Conservation (phyloP, 768 basidiomycete species). For the Trametes punicea region DNA sequence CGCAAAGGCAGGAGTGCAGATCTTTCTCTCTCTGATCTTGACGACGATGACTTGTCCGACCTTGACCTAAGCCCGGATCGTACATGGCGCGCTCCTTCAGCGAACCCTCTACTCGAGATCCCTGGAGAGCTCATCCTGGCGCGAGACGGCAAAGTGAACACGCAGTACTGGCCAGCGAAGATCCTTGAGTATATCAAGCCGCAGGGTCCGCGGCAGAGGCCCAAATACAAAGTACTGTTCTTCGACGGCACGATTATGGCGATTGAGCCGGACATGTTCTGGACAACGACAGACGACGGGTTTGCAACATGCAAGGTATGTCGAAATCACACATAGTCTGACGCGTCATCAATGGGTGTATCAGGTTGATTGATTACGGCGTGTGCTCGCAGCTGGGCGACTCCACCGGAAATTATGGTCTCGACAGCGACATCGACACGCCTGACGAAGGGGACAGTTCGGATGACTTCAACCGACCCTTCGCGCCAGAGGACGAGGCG, state of each 20-base stretch:
- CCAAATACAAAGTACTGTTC: slow-evolving; percentile 56
- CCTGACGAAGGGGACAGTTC: slow-evolving; percentile 14
- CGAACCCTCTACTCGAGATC: slow-evolving; percentile 50
- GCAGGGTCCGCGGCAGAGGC: slow-evolving; percentile 32
- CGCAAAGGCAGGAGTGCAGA: not conserved
- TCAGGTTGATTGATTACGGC: not conserved
- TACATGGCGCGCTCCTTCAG: slow-evolving; percentile 40
- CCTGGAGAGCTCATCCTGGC: slow-evolving; percentile 70
- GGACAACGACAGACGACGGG: slow-evolving; percentile 51
- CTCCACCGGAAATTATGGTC: slow-evolving; percentile 47
- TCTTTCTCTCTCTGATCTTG: not conserved
- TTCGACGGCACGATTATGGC: slow-evolving; percentile 46
- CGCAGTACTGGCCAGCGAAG: slow-evolving; percentile 73
- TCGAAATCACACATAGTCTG: not conserved
- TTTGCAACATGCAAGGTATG: slow-evolving; percentile 61
- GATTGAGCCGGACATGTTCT: slow-evolving; percentile 53
- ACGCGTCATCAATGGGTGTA: not conserved
- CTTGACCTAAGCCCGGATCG: not conserved
- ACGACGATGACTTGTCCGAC: not conserved
- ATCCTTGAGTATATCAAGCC: slow-evolving; percentile 52
- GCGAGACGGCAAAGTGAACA: slow-evolving; percentile 32
- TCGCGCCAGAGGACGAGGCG: slow-evolving; percentile 21
- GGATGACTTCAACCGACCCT: slow-evolving; percentile 8
- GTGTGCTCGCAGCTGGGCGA: slow-evolving; percentile 46
- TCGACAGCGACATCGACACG: slow-evolving; percentile 30